Conservation (phyloP, 2,329 filamentous ascomycete species). For the Trichothecium sympodiale region DNA sequence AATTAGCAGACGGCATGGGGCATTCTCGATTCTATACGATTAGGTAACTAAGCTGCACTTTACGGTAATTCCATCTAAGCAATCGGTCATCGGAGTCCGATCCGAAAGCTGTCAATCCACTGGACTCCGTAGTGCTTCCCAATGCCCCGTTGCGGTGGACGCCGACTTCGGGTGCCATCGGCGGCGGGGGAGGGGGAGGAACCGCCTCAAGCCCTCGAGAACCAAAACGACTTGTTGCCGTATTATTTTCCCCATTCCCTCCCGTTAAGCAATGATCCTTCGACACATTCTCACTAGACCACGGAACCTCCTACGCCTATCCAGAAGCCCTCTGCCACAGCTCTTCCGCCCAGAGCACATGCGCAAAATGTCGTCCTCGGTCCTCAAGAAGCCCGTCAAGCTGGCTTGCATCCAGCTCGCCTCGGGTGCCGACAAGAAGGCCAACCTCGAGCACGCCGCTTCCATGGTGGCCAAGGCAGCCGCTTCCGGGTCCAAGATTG, state of each 20-base stretch:
- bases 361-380: constrained; percentile 24
- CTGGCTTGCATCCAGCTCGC: constrained; percentile 75
- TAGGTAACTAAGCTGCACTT: neutral
- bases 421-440: constrained; percentile 69
- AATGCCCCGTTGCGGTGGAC: neutral
- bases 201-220: too few relatives aligned
- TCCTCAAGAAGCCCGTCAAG: constrained; percentile 69
- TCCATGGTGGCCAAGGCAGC: constrained; percentile 76
- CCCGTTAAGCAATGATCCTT: neutral
- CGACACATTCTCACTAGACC: constrained; percentile 2
- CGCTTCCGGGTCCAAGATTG: constrained; percentile 63
- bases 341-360: constrained; percentile 2
- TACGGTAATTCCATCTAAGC: neutral
- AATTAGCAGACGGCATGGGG: too few relatives aligned
- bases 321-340: neutral
- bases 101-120: neutral
- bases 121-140: neutral
- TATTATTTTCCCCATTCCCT: neutral
- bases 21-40: neutral
- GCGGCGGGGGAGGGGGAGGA: too few relatives aligned
- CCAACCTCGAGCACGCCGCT: constrained; percentile 73
- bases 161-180: neutral
- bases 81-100: constrained; percentile 2
- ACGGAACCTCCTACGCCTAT: constrained; percentile 1
- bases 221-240: too few relatives aligned